These are phyloP conservation scores for Colletotrichum cereale DNA, from an alignment of 2,329 filamentous ascomycete genomes.

Conservation along the genomic window DNA sequence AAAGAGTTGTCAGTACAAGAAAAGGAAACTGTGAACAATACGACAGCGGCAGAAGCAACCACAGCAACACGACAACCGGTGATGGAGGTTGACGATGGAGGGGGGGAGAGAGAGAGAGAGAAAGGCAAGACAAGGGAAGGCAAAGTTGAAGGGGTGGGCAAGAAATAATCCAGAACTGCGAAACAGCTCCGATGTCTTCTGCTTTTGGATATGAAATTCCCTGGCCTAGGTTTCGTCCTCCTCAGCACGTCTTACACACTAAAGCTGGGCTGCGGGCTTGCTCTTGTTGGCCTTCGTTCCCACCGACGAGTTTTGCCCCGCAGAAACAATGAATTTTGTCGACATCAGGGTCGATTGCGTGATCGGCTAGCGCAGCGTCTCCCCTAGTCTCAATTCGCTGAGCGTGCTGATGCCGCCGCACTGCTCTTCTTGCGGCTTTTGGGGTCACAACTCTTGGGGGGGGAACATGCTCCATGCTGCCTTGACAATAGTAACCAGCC, in stretches of 20 bases:
- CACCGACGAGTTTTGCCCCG: conserved; percentile 36
- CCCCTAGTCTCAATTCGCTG: conserved; percentile 39
- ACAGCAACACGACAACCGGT: conserved; percentile 16
- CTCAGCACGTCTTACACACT: conserved; percentile 6
- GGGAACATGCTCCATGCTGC: neutral
- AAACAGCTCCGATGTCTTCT: conserved; percentile 28
- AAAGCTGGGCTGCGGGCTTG: conserved; percentile 9
- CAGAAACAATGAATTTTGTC: conserved; percentile 41
- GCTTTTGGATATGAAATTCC: conserved; percentile 36
- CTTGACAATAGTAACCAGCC: neutral
- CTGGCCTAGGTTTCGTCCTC: conserved; percentile 22
- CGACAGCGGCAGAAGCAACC: conserved; percentile 2
- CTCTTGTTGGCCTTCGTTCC: conserved; percentile 24
- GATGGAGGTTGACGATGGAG: neutral
- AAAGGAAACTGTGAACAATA: neutral
- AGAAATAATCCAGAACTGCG: conserved; percentile 20
- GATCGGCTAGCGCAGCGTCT: conserved; percentile 49
- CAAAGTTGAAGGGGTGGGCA: neutral
- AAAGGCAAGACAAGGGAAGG: neutral
- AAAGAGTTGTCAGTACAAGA: neutral
- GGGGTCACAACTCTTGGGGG: conserved; percentile 16
- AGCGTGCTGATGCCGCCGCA: conserved; percentile 27
- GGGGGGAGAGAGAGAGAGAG: neutral
- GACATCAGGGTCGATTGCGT: conserved; percentile 49
- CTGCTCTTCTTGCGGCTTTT: conserved; percentile 27